A percentile compares a stretch with the other conserved stretches of the same genome.
Conservation (phyloP, 1,284 basidiomycete genomes). For the Leccinum griseonigrum region DNA sequence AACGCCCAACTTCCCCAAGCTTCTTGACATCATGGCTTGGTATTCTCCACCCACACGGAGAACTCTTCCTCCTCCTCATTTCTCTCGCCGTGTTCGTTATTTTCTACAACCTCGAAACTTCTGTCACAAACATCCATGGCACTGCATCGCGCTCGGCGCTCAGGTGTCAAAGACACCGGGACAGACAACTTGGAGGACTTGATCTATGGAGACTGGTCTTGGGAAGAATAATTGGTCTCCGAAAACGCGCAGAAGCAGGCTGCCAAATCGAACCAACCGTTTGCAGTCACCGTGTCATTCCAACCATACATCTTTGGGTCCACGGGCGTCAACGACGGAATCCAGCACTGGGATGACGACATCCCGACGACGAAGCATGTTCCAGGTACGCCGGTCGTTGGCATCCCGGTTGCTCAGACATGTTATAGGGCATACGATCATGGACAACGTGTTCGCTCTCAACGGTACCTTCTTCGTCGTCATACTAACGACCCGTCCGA, state of each 20-base stretch:
- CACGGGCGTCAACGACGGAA: constrained; percentile 49
- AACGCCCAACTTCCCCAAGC: too few relatives aligned
- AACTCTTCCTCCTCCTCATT: constrained; percentile 59
- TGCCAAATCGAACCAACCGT: constrained; percentile 30
- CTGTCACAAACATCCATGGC: constrained; percentile 38
- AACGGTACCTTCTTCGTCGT: constrained; percentile 72
- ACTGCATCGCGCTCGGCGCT: background rate
- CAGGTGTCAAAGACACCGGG: constrained; percentile 24
- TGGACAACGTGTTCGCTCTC: constrained; percentile 72
- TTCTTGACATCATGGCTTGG: constrained; percentile 47
- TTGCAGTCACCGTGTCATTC: constrained; percentile 2
- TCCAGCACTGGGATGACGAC: constrained; percentile 50
- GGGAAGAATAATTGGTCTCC: constrained; percentile 57
- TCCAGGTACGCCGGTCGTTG: constrained; percentile 44
- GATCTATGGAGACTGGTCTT: constrained; percentile 65
- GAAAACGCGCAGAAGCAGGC: constrained; percentile 40
- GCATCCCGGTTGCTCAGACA: constrained; percentile 3
- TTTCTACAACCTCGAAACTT: constrained; percentile 63
- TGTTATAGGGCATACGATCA: constrained; percentile 69
- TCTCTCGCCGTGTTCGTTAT: constrained; percentile 59
- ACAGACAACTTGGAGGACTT: constrained; percentile 52
- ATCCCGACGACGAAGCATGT: constrained; percentile 57
- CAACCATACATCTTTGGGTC: constrained; percentile 38
- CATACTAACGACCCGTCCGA: constrained; percentile 44
- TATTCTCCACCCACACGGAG: constrained; percentile 58